phyloP scores from a whole-genome alignment of 1,284 basidiomycete genomes.

The Sanghuangporus baumii region DNA sequence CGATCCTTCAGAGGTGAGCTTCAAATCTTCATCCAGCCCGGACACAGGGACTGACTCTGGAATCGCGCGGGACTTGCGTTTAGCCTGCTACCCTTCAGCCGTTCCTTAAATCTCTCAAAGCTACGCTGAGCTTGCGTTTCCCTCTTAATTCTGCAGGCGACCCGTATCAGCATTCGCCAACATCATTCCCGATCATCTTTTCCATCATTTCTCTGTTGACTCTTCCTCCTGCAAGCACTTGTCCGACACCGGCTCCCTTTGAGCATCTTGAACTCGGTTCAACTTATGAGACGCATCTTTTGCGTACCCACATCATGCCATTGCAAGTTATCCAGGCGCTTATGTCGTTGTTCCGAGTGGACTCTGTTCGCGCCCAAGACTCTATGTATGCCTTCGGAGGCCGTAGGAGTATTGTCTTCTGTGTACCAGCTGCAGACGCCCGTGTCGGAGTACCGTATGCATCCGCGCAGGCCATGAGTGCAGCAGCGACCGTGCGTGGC shows the following conservation, averaged over 20 bases:
- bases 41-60: not conserved
- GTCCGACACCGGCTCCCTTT: slow-evolving; percentile 48
- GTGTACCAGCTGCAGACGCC: slow-evolving; percentile 61
- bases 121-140: slow-evolving; percentile 75
- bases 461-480: slow-evolving; percentile 64
- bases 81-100: slow-evolving; percentile 65
- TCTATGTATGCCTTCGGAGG: slow-evolving; percentile 33
- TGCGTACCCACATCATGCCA: slow-evolving; percentile 66
- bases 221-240: slow-evolving; percentile 35
- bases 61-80: not conserved
- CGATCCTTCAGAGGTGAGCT: slow-evolving; percentile 63
- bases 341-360: slow-evolving; percentile 64
- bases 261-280: slow-evolving; percentile 62
- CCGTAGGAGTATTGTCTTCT: slow-evolving; percentile 62
- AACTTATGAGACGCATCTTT: slow-evolving; percentile 63
- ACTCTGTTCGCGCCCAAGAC: slow-evolving; percentile 45
- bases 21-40: not conserved
- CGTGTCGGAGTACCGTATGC: slow-evolving; percentile 68
- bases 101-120: slow-evolving; percentile 73
- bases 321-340: slow-evolving; percentile 71
- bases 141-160: slow-evolving; percentile 73
- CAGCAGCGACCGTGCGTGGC: slow-evolving; percentile 61
- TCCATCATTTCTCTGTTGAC: slow-evolving; percentile 68
- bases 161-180: slow-evolving; percentile 52
- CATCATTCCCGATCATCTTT: slow-evolving; percentile 59